Base-by-base conservation (phyloP, 257 asterid species). In the Apocynum venetum region DNA sequence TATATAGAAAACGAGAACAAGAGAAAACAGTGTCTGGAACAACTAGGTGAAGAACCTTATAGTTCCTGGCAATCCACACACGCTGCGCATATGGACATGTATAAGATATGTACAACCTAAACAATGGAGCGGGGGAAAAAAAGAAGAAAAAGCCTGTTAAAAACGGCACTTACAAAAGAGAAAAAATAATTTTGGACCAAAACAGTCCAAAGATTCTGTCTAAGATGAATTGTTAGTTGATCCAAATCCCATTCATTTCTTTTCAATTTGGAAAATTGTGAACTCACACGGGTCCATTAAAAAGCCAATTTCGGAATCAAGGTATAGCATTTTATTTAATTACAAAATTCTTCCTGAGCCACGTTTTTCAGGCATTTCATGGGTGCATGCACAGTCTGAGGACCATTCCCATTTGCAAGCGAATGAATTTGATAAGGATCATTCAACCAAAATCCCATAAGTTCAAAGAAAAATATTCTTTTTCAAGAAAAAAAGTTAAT, bases 1-100 rank as follows among this genome's bases (percentile, higher is more conserved):
- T 73, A 13, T 51, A 72, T 15, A 31, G 51, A 65, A 31, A 52
- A 38, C 6, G 55, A 72, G 52, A 74, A 7, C 38, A 41, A 55
- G 4, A 59, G 51, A 14, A 56, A 56, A n/a, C 5, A 63, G 36
- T 7, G 13, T 48, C 3, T 12, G 53, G 47, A 55, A 75, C 31
- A 80, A 71, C 44, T 35, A 78, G 36, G 48, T 15, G 75, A 31
- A 77, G 83, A 79, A 93, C 98, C 98, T 93, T 93, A 74, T 82
- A 88, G 73, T 93, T 91, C 83, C 94, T 79, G 20, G 97, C 57
- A 77, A 93, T 93, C 98, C 98, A 93, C 57, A 73, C 87, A 56
- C 98, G 98, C 81, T 90, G 98, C 48, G 98, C 97, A 85, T 84
- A 93, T 0, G 98, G 98, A 86, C 98, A 91, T 5, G 84, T 48